Evolutionary conservation across 768 basidiomycete species (phyloP), one percentile per base, ranked within the genome.

Genomic region (Thelephora aurantiotincta): DNA sequence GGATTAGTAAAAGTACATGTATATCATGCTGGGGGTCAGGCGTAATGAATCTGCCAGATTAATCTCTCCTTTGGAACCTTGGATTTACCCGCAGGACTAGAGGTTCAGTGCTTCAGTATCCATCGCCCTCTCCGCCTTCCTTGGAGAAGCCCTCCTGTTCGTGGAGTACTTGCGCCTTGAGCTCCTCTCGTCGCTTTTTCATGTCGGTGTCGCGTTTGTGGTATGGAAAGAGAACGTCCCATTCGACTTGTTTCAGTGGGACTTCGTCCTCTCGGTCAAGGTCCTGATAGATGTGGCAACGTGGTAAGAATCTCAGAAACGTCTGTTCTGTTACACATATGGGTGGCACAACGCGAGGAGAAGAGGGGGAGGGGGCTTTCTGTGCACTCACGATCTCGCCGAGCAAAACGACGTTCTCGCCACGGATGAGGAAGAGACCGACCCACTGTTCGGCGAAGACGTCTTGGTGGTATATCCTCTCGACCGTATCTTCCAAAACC

Each of bases 51-150:
- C 62, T 64, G 61, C 64, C 63, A 52, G 47, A n/a, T 54, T 53
- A 45, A 49, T 43, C 51, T 49, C 49, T 51, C 48, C 18, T 34
- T 45, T 33, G 16, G 13, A 49, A 26, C 7, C 16, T 16, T 43
- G n/a, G 3, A 43, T 12, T n/a, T n/a, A 44, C 26, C 36, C 19
- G 30, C 33, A 35, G 13, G 35, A 33, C 33, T n/a, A 18, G 26
- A 30, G 38, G 38, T 30, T 22, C 12, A 20, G 36, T 14, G 41
- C 14, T 42, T 72, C 66, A 96, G 63, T 97, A 98, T 11, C 90
- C 90, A 62, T 97, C 94, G 6, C 93, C 93, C 67, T 97, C 94
- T 34, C 90, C 88, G 11, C 91, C 92, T 62, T 97, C 94, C 61
- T 82, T 89, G 60, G 82, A 90, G 64, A 94, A 98, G 2, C 94